Evolutionary conservation across 768 basidiomycete genomes (phyloP).

Genomic region (Russula earlei): DNA sequence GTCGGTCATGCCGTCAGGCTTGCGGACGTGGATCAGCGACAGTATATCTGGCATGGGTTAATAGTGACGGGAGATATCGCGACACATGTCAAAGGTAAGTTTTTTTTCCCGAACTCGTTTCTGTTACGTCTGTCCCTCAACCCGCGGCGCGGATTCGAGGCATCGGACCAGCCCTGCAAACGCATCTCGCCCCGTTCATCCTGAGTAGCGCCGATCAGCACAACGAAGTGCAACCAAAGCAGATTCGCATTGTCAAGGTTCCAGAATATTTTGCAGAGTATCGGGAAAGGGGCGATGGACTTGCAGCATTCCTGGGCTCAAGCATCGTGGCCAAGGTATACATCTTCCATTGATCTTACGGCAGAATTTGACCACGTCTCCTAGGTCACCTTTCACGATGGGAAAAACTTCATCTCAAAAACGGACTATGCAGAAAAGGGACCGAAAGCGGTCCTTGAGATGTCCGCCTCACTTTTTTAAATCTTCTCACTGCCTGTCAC

Average conservation of each 20-base stretch:
- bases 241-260: constrained; percentile 51
- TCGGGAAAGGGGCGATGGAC: constrained; percentile 72
- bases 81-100: constrained; percentile 58
- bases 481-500: background rate
- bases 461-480: constrained; percentile 64
- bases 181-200: constrained; percentile 55
- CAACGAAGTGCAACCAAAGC: constrained; percentile 64
- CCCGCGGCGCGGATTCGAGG: constrained; percentile 23
- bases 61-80: constrained; percentile 76
- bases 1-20: constrained; percentile 54
- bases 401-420: constrained; percentile 70
- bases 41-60: constrained; percentile 67
- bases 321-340: constrained; percentile 79
- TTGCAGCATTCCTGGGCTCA: constrained; percentile 72
- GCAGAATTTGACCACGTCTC: constrained; percentile 1
- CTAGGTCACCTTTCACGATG: constrained; percentile 71
- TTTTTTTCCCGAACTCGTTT: background rate
- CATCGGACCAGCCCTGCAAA: constrained; percentile 49
- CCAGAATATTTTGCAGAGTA: constrained; percentile 92
- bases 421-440: constrained; percentile 65
- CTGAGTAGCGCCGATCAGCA: constrained; percentile 50
- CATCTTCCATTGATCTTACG: background rate
- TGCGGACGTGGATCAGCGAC: constrained; percentile 55
- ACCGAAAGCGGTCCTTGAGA: constrained; percentile 66
- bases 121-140: constrained; percentile 2